phyloP scores from a whole-genome alignment of 2,329 filamentous ascomycete genomes.

The Alternaria metachromatica region DNA sequence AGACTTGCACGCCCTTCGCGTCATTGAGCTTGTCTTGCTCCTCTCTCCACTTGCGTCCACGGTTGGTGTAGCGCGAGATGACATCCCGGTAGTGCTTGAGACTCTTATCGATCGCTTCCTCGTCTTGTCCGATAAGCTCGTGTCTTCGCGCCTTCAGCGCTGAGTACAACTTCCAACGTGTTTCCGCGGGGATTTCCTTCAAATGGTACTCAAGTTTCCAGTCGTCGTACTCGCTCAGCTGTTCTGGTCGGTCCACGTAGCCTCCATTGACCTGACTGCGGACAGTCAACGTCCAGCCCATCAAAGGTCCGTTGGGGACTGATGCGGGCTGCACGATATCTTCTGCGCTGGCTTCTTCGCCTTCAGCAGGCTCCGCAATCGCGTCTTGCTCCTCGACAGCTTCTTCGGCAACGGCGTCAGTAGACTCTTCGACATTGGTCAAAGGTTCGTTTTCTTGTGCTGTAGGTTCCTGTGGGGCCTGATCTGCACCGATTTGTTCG shows the following conservation, averaged over 20 bases:
- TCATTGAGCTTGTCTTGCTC: conserved; percentile 61
- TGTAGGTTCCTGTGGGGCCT: conserved; percentile 19
- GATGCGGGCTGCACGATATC: neutral
- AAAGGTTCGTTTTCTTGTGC: neutral
- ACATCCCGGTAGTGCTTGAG: conserved; percentile 54
- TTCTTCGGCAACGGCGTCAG: neutral
- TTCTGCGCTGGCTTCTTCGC: neutral
- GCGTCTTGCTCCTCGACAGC: neutral
- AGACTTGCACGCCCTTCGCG: conserved; percentile 49
- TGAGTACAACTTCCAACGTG: conserved; percentile 29
- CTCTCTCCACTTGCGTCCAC: conserved; percentile 66
- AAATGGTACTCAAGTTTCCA: conserved; percentile 85
- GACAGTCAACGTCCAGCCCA: conserved; percentile 75
- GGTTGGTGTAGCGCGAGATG: conserved; percentile 57
- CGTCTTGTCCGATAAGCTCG: conserved; percentile 47
- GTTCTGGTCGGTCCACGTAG: conserved; percentile 66
- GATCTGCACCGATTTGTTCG: conserved; percentile 39
- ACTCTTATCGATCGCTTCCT: conserved; percentile 49
- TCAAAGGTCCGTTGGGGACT: conserved; percentile 49
- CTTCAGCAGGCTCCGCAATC: neutral
- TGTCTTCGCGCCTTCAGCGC: conserved; percentile 63
- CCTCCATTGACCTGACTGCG: conserved; percentile 74
- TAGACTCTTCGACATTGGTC: neutral
- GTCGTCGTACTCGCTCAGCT: conserved; percentile 53
- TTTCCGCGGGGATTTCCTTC: conserved; percentile 56